phyloP scores from a whole-genome alignment of 164 flowering plant species.

The Berberis vulgaris region DNA sequence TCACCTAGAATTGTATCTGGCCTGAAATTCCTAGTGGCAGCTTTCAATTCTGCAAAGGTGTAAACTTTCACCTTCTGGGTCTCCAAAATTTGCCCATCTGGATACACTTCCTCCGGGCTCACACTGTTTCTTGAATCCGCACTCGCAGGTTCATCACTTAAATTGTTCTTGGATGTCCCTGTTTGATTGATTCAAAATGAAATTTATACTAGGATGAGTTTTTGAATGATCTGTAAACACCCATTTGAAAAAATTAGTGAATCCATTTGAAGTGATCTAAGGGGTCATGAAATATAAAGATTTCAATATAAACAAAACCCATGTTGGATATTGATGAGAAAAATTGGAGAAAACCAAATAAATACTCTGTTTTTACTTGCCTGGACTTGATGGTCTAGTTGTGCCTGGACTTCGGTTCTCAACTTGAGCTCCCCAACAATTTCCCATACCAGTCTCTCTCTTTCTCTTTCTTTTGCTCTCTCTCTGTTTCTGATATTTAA shows the following conservation, averaged over 20 bases:
- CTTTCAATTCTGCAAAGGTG: slow-evolving; percentile 47
- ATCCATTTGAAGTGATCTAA: neutral
- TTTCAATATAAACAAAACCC: too few species aligned
- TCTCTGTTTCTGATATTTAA: neutral
- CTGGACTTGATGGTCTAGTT: slow-evolving; percentile 12
- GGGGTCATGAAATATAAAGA: neutral
- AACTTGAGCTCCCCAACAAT: slow-evolving; percentile 16
- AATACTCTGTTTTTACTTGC: neutral
- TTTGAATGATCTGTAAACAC: too few species aligned
- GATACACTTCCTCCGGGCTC: slow-evolving; percentile 18
- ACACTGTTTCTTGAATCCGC: slow-evolving; percentile 7
- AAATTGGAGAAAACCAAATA: neutral
- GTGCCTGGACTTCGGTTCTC: slow-evolving; percentile 10
- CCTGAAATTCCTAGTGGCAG: slow-evolving; percentile 47
- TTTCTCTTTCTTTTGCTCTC: neutral
- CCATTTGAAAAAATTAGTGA: too few species aligned
- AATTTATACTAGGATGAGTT: too few species aligned
- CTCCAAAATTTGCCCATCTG: slow-evolving; percentile 39
- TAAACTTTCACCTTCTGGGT: slow-evolving; percentile 41
- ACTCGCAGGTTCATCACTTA: slow-evolving; percentile 4
- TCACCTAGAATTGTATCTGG: slow-evolving; percentile 48
- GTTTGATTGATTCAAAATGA: neutral
- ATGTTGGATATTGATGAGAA: too few species aligned
- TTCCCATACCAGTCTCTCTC: slow-evolving; percentile 12
- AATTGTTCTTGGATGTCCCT: slow-evolving; percentile 12